phyloP scores from a whole-genome alignment of 2,329 filamentous ascomycete species.

The Ophiostoma australiae region DNA sequence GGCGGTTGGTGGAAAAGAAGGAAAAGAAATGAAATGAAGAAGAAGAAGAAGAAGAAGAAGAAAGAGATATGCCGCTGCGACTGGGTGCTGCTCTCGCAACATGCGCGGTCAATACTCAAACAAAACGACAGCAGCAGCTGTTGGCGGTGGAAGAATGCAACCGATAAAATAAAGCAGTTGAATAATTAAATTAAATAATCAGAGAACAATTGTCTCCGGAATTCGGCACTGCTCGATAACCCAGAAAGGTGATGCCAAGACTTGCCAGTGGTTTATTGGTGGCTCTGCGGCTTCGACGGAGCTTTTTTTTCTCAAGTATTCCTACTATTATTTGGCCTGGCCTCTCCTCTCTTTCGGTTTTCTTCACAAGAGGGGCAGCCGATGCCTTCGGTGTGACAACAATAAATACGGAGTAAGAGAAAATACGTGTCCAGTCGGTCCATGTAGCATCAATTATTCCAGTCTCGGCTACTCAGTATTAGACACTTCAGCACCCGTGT shows the following conservation, averaged over 20 bases:
- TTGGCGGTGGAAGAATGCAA: not conserved
- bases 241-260: slow-evolving; percentile 17
- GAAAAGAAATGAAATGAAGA: no score
- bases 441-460: not conserved
- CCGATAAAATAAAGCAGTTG: not conserved
- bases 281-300: slow-evolving; percentile 12
- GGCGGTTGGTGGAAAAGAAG: not conserved
- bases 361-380: not conserved
- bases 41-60: no score
- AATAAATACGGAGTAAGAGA: not conserved
- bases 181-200: slow-evolving; percentile 14
- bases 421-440: not conserved
- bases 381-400: not conserved
- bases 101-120: not conserved
- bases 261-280: slow-evolving; percentile 14
- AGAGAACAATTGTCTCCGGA: slow-evolving; percentile 19
- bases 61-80: no score
- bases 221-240: slow-evolving; percentile 19
- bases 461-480: not conserved
- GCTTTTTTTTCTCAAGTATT: not conserved
- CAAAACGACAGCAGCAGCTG: not conserved
- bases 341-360: not conserved
- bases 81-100: not conserved
- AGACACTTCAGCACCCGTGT: not conserved
- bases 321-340: not conserved